These are phyloP conservation scores for Lathyrus oleraceus DNA, from an alignment of 306 rosid species.

Conservation along the genomic window DNA sequence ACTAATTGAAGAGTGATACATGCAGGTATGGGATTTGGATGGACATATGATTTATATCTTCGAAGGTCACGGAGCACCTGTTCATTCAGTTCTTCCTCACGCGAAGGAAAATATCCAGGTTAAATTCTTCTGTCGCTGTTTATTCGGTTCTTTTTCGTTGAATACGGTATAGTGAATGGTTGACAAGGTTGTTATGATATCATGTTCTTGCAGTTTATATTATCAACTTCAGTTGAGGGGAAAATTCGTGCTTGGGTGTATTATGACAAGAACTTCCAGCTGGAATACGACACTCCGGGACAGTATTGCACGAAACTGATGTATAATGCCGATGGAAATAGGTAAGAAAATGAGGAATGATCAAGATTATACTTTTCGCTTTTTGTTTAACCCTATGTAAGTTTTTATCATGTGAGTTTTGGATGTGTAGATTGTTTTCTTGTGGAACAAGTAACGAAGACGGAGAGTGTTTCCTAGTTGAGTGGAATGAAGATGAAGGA, in stretches of 20 bases:
- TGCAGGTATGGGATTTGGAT: conserved; percentile 77
- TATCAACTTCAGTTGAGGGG: conserved; percentile 74
- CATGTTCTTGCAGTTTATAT: conserved; percentile 56
- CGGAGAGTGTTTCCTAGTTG: conserved; percentile 75
- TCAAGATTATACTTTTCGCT: not conserved
- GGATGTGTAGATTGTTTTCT: conserved; percentile 63
- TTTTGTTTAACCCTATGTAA: not conserved
- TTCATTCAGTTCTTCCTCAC: conserved; percentile 75
- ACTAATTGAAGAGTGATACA: conserved; percentile 10
- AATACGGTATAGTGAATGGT: not conserved
- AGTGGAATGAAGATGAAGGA: conserved; percentile 85
- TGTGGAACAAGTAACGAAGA: conserved; percentile 83
- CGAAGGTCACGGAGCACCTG: conserved; percentile 79
- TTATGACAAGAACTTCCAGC: conserved; percentile 57
- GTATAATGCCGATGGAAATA: conserved; percentile 70
- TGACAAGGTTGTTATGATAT: conserved; percentile 15
- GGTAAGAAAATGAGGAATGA: conserved; percentile 47
- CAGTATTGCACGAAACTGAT: conserved; percentile 68
- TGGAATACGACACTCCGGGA: conserved; percentile 79
- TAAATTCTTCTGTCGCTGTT: not conserved
- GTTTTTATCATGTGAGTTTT: not conserved
- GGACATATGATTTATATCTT: conserved; percentile 60
- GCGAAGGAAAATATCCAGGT: conserved; percentile 71
- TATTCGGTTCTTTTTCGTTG: not conserved
- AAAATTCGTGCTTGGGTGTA: conserved; percentile 80